Conservation (phyloP, 129 eudicot species). For the Centrapalus pauciflorus region DNA sequence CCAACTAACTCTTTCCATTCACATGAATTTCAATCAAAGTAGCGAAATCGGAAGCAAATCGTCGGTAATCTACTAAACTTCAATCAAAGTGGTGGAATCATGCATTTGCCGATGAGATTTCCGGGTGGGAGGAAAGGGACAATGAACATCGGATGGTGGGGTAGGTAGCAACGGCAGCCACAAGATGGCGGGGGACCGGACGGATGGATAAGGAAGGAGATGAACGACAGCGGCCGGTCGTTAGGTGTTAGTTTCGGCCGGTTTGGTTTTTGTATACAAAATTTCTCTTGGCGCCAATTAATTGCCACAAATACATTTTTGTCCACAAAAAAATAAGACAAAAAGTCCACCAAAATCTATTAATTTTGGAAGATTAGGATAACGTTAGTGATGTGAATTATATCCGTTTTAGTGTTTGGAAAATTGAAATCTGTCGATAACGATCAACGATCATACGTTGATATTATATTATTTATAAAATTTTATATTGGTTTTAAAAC, state of each 20-base stretch:
- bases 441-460: no score
- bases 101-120: background rate
- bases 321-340: background rate
- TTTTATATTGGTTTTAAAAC: no score
- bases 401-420: no score
- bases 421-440: no score
- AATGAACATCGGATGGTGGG: slow-evolving; percentile 25
- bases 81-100: background rate
- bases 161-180: slow-evolving; percentile 24
- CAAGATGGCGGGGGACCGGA: slow-evolving; percentile 31
- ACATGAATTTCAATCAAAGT: slow-evolving; percentile 4
- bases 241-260: slow-evolving; percentile 13
- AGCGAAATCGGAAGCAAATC: background rate
- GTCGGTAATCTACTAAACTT: background rate
- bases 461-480: no score
- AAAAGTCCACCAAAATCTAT: background rate
- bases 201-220: slow-evolving; percentile 32
- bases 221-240: slow-evolving; percentile 14
- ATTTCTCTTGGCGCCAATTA: slow-evolving; percentile 35
- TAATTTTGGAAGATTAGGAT: background rate
- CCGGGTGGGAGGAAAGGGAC: slow-evolving; percentile 21
- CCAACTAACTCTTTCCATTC: slow-evolving; percentile 46
- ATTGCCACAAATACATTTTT: background rate
- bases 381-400: no score
- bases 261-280: background rate